Evolutionary conservation across 1,284 basidiomycete species (phyloP).

Genomic region (Malassezia slooffiae): DNA sequence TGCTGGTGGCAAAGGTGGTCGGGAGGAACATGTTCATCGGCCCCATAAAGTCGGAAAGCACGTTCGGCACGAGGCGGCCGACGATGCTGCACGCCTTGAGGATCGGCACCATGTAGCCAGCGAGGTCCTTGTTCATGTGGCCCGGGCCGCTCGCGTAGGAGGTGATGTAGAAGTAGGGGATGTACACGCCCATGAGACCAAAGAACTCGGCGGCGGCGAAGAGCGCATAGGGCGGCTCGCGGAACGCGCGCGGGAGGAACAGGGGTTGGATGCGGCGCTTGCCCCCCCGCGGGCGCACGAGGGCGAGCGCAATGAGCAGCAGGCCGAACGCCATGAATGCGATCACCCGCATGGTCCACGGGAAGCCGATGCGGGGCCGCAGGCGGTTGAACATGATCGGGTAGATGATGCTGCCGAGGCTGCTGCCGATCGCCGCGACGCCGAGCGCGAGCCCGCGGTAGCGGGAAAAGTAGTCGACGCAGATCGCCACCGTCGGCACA

Average conservation of each 20-base stretch:
- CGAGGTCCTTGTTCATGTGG: not conserved
- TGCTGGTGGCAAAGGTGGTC: conserved; percentile 27
- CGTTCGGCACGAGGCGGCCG: conserved; percentile 45
- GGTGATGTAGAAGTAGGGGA: conserved; percentile 13
- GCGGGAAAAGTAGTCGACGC: conserved; percentile 20
- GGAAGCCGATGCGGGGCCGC: conserved; percentile 24
- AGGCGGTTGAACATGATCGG: conserved; percentile 26
- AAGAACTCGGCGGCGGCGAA: conserved; percentile 7
- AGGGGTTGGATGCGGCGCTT: no score
- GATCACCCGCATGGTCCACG: conserved; percentile 24
- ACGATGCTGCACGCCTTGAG: conserved; percentile 30
- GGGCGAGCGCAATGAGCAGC: conserved; percentile 6
- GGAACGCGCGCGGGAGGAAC: conserved; percentile 5
- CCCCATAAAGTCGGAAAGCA: conserved; percentile 43
- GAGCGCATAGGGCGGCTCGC: conserved; percentile 6
- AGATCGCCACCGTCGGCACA: conserved; percentile 16
- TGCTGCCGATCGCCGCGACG: conserved; percentile 25
- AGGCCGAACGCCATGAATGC: conserved; percentile 25
- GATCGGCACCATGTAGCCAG: conserved; percentile 27
- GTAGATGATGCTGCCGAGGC: conserved; percentile 29
- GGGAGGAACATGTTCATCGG: conserved; percentile 45
- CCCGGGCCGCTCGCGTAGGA: conserved; percentile 5
- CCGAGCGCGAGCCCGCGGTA: conserved; percentile 23
- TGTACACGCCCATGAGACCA: conserved; percentile 13
- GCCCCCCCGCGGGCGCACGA: conserved; percentile 8